phyloP scores from a whole-genome alignment of 1,139 yeast genomes.

The Candida frijolesensis region DNA sequence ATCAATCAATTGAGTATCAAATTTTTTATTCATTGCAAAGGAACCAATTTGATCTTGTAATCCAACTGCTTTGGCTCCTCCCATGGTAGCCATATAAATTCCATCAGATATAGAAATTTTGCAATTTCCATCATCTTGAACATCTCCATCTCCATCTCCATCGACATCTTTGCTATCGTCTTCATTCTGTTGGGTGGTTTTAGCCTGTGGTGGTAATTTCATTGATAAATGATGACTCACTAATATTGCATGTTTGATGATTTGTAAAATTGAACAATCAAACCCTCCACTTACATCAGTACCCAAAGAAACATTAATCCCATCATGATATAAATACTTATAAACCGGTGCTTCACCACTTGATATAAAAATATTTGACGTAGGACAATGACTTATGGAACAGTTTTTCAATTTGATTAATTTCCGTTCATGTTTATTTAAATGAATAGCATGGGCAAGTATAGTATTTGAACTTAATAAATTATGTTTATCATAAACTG shows the following conservation, averaged over 20 bases:
- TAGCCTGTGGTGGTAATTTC: slow-evolving; percentile 33
- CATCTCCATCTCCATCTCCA: background rate
- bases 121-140: slow-evolving; percentile 17
- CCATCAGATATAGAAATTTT: slow-evolving; percentile 72
- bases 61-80: slow-evolving; percentile 83
- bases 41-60: slow-evolving; percentile 63
- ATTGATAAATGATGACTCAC: slow-evolving; percentile 86
- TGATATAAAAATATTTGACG: slow-evolving; percentile 84
- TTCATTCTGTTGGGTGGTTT: background rate
- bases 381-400: slow-evolving; percentile 92
- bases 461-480: slow-evolving; percentile 68
- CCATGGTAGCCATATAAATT: slow-evolving; percentile 79
- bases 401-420: slow-evolving; percentile 55
- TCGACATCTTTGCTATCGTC: no score
- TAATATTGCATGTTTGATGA: slow-evolving; percentile 76
- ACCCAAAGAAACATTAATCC: slow-evolving; percentile 81
- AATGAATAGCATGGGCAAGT: slow-evolving; percentile 87
- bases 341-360: slow-evolving; percentile 87
- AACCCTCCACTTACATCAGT: slow-evolving; percentile 94
- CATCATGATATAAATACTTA: slow-evolving; percentile 63
- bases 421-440: slow-evolving; percentile 63
- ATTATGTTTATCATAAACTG: slow-evolving; percentile 69
- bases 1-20: slow-evolving; percentile 83
- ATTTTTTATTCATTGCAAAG: slow-evolving; percentile 73
- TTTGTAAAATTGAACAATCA: slow-evolving; percentile 73